A percentile compares a stretch with the other conserved stretches of the same genome.
phyloP scores from a whole-genome alignment of 331 rosid genomes.

The Quercus lobata region DNA sequence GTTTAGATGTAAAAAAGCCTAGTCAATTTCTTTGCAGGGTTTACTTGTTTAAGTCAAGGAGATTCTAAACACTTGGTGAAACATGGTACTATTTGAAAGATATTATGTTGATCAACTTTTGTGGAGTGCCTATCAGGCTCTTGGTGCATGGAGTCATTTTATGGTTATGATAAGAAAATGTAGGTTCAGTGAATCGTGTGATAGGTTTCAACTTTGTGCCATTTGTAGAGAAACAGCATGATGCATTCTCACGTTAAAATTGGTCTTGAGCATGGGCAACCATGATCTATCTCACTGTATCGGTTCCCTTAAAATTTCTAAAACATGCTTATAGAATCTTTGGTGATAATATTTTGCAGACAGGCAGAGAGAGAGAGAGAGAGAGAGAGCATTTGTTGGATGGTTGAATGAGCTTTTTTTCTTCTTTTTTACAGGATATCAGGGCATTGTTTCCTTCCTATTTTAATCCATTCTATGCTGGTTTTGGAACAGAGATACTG shows the following conservation, averaged over 20 bases:
- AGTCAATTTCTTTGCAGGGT: not conserved
- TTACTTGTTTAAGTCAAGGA: not conserved
- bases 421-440: constrained; percentile 48
- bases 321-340: not conserved
- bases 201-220: no score
- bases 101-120: not conserved
- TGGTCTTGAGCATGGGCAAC: not conserved
- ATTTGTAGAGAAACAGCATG: not conserved
- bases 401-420: not conserved
- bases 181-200: no score
- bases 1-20: not conserved
- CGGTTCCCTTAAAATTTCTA: not conserved
- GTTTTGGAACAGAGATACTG: constrained; percentile 96
- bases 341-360: no score
- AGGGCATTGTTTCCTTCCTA: constrained; percentile 80
- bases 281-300: not conserved
- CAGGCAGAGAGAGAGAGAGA: not conserved
- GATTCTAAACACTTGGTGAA: not conserved
- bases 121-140: no score
- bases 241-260: not conserved
- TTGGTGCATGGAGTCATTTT: no score
- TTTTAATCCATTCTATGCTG: constrained; percentile 91
- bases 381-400: not conserved
- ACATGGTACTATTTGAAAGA: not conserved
- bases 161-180: no score